Percentiles rank a stretch among this genome's conserved stretches.
These are phyloP conservation scores for Amoeboaphelidium protococcarum DNA, from an alignment of 371 early-diverging fungal species.

Conservation along the genomic window DNA sequence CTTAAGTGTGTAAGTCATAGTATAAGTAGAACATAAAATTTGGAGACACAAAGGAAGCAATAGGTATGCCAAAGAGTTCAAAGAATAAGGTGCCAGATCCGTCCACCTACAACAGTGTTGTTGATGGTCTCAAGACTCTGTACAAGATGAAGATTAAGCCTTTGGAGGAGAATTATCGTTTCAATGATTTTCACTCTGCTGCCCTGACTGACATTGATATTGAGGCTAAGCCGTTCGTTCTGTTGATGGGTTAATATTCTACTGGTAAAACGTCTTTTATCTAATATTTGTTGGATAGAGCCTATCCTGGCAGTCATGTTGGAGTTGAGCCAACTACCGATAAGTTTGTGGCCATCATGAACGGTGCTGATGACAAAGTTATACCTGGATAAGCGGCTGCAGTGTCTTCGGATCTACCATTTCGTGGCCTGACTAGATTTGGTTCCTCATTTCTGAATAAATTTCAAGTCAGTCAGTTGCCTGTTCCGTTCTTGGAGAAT, in stretches of 20 bases:
- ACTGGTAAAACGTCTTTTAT: slow-evolving; percentile 19
- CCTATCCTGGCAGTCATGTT: slow-evolving; percentile 56
- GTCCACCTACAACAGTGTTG: slow-evolving; percentile 20
- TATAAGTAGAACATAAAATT: no score
- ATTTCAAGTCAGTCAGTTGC: slow-evolving; percentile 54
- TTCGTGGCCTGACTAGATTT: slow-evolving; percentile 32
- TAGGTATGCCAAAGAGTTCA: no score
- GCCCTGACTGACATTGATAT: slow-evolving; percentile 49
- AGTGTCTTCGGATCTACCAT: slow-evolving; percentile 51
- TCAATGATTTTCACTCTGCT: slow-evolving; percentile 49
- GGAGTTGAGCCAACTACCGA: slow-evolving; percentile 74
- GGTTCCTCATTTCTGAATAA: slow-evolving; percentile 53
- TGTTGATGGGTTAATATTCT: slow-evolving; percentile 58
- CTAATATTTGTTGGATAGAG: slow-evolving; percentile 42
- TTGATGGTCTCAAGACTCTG: slow-evolving; percentile 29
- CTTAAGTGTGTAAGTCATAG: no score
- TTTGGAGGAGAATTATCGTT: slow-evolving; percentile 39
- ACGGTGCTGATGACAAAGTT: slow-evolving; percentile 33
- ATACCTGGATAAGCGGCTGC: slow-evolving; percentile 77
- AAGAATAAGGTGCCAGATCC: background rate
- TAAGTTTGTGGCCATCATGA: slow-evolving; percentile 56
- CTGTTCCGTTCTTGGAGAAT: slow-evolving; percentile 36
- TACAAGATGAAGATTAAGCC: slow-evolving; percentile 41
- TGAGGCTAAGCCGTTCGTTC: slow-evolving; percentile 52
- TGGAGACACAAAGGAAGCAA: no score